These are phyloP conservation scores for Fusarium newnesense DNA, from an alignment of 2,329 filamentous ascomycete species.

Conservation along the genomic window DNA sequence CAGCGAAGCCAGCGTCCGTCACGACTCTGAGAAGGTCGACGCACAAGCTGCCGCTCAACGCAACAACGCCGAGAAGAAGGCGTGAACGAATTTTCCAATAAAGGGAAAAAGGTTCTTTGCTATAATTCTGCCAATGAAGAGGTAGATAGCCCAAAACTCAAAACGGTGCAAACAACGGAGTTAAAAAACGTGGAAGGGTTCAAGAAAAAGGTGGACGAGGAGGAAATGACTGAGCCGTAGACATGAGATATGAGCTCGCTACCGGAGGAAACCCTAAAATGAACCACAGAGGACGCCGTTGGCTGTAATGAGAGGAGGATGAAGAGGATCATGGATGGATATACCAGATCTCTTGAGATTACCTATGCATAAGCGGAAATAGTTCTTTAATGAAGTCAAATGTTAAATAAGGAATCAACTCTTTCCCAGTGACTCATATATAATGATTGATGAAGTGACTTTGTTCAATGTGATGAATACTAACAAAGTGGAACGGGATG, in stretches of 20 bases:
- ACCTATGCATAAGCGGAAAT: conserved; percentile 32
- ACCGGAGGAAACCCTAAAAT: conserved; percentile 19
- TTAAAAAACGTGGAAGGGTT: conserved; percentile 24
- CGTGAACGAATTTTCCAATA: conserved; percentile 13
- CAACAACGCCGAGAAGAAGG: conserved; percentile 34
- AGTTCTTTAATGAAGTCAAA: conserved; percentile 28
- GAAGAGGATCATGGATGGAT: conserved; percentile 16
- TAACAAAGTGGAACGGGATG: rapidly evolving
- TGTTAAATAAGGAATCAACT: neutral
- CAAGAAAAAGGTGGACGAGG: conserved; percentile 40
- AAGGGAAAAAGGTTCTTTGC: neutral
- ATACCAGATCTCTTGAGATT: conserved; percentile 20
- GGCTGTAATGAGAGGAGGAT: conserved; percentile 23
- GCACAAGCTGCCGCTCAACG: conserved; percentile 14
- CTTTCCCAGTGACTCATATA: rapidly evolving
- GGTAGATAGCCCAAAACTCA: conserved; percentile 5
- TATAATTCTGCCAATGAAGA: neutral
- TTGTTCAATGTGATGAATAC: neutral
- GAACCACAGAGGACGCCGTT: conserved; percentile 27
- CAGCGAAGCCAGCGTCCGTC: conserved; percentile 43
- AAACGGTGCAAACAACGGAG: conserved; percentile 19
- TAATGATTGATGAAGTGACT: neutral
- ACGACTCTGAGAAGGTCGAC: conserved; percentile 40
- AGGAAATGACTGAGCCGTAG: conserved; percentile 43
- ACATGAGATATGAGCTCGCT: conserved; percentile 17